Evolutionary conservation across 2,329 filamentous ascomycete genomes (phyloP), one percentile per base, ranked within the genome.

Genomic region (Hypocreales sp.): DNA sequence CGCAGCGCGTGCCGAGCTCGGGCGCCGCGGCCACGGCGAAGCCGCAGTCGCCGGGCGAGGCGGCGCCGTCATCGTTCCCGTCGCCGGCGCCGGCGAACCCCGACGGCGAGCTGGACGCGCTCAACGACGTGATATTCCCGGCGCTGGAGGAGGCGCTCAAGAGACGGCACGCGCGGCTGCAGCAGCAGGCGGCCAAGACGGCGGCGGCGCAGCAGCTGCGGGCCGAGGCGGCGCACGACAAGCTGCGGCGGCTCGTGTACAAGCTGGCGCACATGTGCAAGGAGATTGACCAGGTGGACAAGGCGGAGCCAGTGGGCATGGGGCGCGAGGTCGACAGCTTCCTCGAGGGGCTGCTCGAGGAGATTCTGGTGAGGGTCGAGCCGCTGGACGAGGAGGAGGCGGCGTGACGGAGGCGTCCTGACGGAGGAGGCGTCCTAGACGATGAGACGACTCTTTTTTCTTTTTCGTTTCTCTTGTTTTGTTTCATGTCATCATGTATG

Each of bases 351-450:
- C 70, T 95, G 35, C 58, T 98, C 19, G 90, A 98, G 50, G 90
- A 98, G 59, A 78, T 98, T 15, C 58, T 98, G 14, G 84, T 94
- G 20, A 61, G 90, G 30, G 82, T 95, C 10, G 87, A 95, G 56
- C 81, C 86, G 4, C 63, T 84, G 34, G 81, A 90, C 42, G 80
- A 83, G 39, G 69, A 72, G n/a, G 69, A 72, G 29, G 40, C 40
- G 35, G n/a, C n/a, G n/a, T 40, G 31, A 39, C 30, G 26, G 7
- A n/a, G n/a, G n/a, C n/a, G n/a, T n/a, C n/a, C n/a, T n/a, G n/a
- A n/a, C n/a, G n/a, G n/a, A n/a, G n/a, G n/a, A n/a, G n/a, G n/a
- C 8, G 10, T 8, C 22, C 9, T 28, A 30, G 31, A 28, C 33
- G 30, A 27, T 15, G 16, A 5, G 26, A 24, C 10, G 12, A 7